Base-by-base conservation (phyloP, 2,329 filamentous ascomycete species). In the Diplocarpon rosae region DNA sequence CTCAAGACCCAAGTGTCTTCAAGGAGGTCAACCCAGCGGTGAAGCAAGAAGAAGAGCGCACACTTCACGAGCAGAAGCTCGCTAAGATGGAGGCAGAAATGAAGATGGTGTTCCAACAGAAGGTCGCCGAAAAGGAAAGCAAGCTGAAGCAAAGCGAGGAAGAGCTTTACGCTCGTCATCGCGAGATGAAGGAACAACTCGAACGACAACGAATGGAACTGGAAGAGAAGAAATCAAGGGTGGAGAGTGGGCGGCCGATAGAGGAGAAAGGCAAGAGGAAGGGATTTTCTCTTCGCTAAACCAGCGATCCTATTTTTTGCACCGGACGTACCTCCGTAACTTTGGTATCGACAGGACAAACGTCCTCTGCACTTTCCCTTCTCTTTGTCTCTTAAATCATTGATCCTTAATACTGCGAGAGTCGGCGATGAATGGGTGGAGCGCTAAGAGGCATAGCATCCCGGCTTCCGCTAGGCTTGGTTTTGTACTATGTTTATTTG, bases 41-140 rank as follows among this genome's bases (percentile, higher is more conserved):
- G 70, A 98, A 98, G 83, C 92, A 98, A 71, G 92, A 98, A 68
- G 92, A 98, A 72, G 92, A 98, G 75, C 87, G 92, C 61, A 83
- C 85, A 53, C 76, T 98, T 58, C 92, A 98, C 76, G 92, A 98
- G 72, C 89, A 95, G 76, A 98, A 98, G 76, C 86, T 98, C 59
- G 87, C 90, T 68, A 98, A 98, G 86, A 98, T 98, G 92, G 92
- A 98, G 70, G 81, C 88, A 62, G 92, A 98, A 69, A 98, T 98
- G 92, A 98, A 98, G 86, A 95, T 95, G 86, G 92, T 98, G 58
- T 98, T 98, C 87, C 92, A 96, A 68, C 92, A 98, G 67, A 98
- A 98, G 83, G 92, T 98, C 28, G 81, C 87, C 56, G 92, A 98
- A 69, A 98, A 98, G 76, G 92, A 98, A 72, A 95, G 87, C 78